A percentile compares a stretch with the other conserved stretches of the same genome.
Conservation (phyloP, 768 basidiomycete species). For the Panus rudis region DNA sequence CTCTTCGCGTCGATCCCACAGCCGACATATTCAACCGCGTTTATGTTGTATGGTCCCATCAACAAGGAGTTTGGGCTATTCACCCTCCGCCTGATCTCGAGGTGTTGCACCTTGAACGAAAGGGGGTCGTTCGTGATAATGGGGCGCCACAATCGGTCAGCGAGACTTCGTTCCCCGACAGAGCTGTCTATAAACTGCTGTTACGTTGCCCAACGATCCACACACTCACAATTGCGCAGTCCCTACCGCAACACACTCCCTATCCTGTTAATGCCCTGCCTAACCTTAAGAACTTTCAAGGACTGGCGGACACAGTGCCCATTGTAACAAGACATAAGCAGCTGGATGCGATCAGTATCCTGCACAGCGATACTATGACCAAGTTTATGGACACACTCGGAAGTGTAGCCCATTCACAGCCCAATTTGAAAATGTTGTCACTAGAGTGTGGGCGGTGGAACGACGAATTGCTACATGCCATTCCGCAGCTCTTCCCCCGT, state of each 20-base stretch:
- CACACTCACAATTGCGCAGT: conserved; percentile 10
- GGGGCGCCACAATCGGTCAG: conserved; percentile 7
- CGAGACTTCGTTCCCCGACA: conserved; percentile 17
- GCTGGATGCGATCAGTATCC: conserved; percentile 15
- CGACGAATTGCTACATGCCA: conserved; percentile 37
- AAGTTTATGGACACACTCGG: conserved; percentile 14
- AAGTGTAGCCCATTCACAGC: conserved; percentile 17
- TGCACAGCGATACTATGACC: conserved; percentile 14
- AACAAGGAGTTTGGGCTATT: conserved; percentile 6
- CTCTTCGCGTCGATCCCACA: conserved; percentile 38
- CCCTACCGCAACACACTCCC: conserved; percentile 9
- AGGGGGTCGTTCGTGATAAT: conserved; percentile 6
- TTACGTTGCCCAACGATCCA: conserved; percentile 11
- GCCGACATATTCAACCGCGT: conserved; percentile 31
- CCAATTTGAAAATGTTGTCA: conserved; percentile 27
- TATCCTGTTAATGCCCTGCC: conserved; percentile 9
- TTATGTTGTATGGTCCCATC: conserved; percentile 10
- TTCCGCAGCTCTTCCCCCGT: conserved; percentile 29
- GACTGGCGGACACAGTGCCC: conserved; percentile 7
- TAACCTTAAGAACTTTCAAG: conserved; percentile 10
- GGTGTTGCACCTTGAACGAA: conserved; percentile 17
- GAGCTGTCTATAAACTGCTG: conserved; percentile 12
- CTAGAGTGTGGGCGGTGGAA: conserved; percentile 35
- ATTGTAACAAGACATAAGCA: conserved; percentile 10
- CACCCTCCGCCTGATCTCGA: conserved; percentile 16